Evolutionary conservation across 2,329 filamentous ascomycete species (phyloP).

Genomic region (Zasmidium citrigriseum): DNA sequence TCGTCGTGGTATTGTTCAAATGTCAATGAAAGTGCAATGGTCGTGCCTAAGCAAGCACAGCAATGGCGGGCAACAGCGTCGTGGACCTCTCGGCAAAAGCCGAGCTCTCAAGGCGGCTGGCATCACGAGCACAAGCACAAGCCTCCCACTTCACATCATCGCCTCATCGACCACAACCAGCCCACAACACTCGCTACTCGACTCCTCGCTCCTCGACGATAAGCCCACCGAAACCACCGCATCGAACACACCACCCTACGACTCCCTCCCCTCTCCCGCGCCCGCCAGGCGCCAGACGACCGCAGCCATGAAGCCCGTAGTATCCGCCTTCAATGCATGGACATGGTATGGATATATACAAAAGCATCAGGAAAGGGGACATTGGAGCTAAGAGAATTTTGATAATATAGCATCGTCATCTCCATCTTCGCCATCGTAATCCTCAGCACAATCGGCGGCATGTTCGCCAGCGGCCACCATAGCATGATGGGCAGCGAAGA

Average conservation of each 20-base stretch:
- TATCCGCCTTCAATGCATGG: slow-evolving; percentile 91
- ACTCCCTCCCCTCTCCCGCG: not conserved
- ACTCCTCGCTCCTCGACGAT: not conserved
- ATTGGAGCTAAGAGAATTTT: slow-evolving; percentile 10
- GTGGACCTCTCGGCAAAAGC: not conserved
- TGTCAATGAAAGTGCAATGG: too few relatives aligned
- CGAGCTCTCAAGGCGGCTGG: not conserved
- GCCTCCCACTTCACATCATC: not conserved
- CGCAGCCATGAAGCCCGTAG: slow-evolving; percentile 85
- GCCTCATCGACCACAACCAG: not conserved
- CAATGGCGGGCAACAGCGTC: not conserved
- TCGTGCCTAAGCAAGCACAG: slow-evolving; percentile 1
- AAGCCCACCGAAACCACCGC: not conserved
- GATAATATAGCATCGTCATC: slow-evolving; percentile 65
- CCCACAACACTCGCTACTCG: not conserved
- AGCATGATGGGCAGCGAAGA: slow-evolving; percentile 76
- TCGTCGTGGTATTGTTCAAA: too few relatives aligned
- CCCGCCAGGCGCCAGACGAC: slow-evolving; percentile 16
- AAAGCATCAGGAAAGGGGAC: not conserved
- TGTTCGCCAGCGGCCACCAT: slow-evolving; percentile 78
- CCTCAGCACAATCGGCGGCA: slow-evolving; percentile 64
- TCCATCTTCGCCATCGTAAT: slow-evolving; percentile 67
- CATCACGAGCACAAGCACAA: not conserved
- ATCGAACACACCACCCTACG: not conserved
- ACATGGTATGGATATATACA: slow-evolving; percentile 67